A percentile compares a stretch with the other conserved stretches of the same genome.
Conservation (phyloP, 768 basidiomycete genomes). For the Hygrophoropsis aurantiaca region DNA sequence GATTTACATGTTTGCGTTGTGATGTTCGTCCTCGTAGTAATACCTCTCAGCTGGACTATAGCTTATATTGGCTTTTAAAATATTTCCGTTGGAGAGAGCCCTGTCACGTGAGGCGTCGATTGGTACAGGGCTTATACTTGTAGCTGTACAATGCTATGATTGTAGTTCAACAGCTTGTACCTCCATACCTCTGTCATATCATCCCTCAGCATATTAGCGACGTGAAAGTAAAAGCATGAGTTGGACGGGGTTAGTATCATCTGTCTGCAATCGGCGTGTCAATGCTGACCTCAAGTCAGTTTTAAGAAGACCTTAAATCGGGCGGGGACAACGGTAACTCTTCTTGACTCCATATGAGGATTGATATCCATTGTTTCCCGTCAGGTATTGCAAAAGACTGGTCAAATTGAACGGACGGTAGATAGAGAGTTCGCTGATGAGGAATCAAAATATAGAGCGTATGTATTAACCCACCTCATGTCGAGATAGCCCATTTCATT, state of each 20-base stretch:
- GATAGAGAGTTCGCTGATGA: constrained; percentile 93
- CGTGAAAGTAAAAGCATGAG: constrained; percentile 37
- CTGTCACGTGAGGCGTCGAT: too few relatives aligned
- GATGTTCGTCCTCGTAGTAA: too few relatives aligned
- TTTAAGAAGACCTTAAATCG: constrained; percentile 94
- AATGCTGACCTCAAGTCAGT: constrained; percentile 36
- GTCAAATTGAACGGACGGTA: constrained; percentile 94
- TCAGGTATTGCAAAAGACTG: constrained; percentile 95
- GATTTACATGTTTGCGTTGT: too few relatives aligned
- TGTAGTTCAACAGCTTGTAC: too few relatives aligned
- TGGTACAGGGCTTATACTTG: too few relatives aligned
- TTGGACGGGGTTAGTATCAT: constrained; percentile 50
- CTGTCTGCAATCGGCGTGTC: neutral
- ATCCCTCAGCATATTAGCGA: constrained; percentile 3
- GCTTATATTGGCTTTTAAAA: too few relatives aligned
- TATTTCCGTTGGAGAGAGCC: too few relatives aligned
- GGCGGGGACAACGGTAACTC: constrained; percentile 81
- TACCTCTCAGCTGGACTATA: too few relatives aligned
- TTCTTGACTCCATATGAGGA: constrained; percentile 8
- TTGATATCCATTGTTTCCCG: constrained; percentile 9
- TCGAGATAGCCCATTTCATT: constrained; percentile 4
- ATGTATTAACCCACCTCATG: constrained; percentile 29
- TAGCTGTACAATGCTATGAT: too few relatives aligned
- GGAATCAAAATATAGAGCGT: constrained; percentile 89
- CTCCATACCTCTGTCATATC: constrained; percentile 8